These are phyloP conservation scores for Parmales sp. DNA, from an alignment of 108 stramenopile genomes.

Conservation along the genomic window DNA sequence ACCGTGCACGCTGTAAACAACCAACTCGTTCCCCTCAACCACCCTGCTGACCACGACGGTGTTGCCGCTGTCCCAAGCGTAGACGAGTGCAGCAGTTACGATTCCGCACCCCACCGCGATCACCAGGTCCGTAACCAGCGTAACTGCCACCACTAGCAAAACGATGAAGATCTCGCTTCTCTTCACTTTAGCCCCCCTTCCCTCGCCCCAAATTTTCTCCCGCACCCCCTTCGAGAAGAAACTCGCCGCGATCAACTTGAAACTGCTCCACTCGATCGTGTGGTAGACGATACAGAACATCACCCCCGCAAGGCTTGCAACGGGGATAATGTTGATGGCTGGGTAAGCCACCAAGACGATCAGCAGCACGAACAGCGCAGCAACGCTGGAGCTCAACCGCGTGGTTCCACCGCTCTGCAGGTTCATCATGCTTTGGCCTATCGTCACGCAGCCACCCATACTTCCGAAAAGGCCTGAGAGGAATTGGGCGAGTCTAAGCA, in stretches of 20 bases:
- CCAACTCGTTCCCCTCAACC: neutral
- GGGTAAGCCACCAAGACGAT: neutral
- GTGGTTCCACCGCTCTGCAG: conserved; percentile 51
- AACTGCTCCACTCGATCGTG: conserved; percentile 3
- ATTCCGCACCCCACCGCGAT: neutral
- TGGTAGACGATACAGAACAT: conserved; percentile 4
- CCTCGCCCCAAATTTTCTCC: no score
- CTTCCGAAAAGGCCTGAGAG: conserved; percentile 54
- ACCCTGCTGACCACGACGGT: neutral
- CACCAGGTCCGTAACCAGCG: neutral
- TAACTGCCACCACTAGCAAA: neutral
- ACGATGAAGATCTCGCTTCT: no score
- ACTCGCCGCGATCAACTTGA: neutral
- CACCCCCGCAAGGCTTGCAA: conserved; percentile 8
- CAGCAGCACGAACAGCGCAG: neutral
- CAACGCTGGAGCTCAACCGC: neutral
- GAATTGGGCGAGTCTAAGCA: conserved; percentile 52
- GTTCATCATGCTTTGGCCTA: conserved; percentile 73
- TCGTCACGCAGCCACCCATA: conserved; percentile 67
- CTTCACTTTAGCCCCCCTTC: no score
- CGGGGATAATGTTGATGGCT: conserved; percentile 4
- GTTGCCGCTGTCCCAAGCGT: neutral
- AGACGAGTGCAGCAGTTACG: neutral
- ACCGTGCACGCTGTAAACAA: neutral
- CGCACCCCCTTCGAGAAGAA: no score